Evolutionary conservation across 768 basidiomycete genomes (phyloP), one percentile per base, ranked within the genome.

Genomic region (Termitomyces sp.): DNA sequence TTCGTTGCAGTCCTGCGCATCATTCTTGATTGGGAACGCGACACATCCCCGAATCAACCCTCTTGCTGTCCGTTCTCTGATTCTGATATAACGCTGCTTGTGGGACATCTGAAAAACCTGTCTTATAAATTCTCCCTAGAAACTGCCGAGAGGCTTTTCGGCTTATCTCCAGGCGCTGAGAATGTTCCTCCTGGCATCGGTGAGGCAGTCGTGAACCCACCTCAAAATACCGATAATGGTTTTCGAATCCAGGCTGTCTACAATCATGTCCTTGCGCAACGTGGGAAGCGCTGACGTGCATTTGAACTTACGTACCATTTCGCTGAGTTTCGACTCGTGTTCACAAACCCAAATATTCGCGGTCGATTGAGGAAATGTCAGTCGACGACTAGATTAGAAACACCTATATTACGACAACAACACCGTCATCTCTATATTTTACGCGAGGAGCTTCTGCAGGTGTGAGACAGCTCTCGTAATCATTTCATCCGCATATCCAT

Each of bases 21-120:
- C 16, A 56, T 56, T 21, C 55, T 56, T 23, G 55, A 56, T 23
- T 56, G 55, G 55, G 55, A 56, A 30, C 35, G 49, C 17, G 46
- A 48, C 2, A 3, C 30, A 30, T 46, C 46, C 23, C 3, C 27
- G 2, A 23, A 1, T 17, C 17, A 49, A 23, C 47, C 30, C 23
- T n/a, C n/a, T n/a, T n/a, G n/a, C n/a, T 56, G 55, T 42, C 44
- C 55, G 3, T 56, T 56, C 23, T 49, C 55, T 9, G 28, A 41
- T n/a, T 56, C 46, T 9, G 55, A 56, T 25, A 43, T 56, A 19
- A 56, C 40, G 12, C 12, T 49, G 23, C 28, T 56, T 6, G 21
- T 56, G 16, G 25, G 17, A 17, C n/a, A 19, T 23, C 21, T 48
- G 16, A 56, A 42, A n/a, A 25, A 43, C 3, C 16, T 56, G 6